Conservation (phyloP, 257 asterid species). For the Solanum rostratum region DNA sequence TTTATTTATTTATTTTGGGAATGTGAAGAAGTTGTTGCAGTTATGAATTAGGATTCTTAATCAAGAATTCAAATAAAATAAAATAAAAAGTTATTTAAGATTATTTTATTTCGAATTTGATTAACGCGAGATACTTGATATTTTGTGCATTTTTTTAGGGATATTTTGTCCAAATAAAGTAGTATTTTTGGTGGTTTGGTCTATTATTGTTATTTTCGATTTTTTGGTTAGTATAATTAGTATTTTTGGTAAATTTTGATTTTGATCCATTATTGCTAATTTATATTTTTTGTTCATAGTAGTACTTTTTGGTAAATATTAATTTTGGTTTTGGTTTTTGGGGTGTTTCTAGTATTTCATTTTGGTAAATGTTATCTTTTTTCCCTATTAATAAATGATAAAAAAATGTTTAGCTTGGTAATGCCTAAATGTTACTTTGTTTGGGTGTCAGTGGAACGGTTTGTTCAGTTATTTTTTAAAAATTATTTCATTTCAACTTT, state of each 20-base stretch:
- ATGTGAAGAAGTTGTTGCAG: neutral
- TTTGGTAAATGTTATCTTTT: neutral
- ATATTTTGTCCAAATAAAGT: neutral
- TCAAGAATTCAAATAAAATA: too few relatives aligned
- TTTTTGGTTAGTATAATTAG: too few relatives aligned
- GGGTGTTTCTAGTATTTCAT: neutral
- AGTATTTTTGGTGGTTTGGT: neutral
- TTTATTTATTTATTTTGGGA: neutral
- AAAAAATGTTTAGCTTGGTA: too few relatives aligned
- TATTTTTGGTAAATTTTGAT: too few relatives aligned
- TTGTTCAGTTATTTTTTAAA: too few relatives aligned
- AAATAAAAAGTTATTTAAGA: neutral
- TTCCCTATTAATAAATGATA: too few relatives aligned
- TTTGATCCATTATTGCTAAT: neutral
- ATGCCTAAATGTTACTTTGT: too few relatives aligned
- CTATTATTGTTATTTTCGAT: neutral
- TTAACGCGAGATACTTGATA: neutral
- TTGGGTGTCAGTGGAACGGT: too few relatives aligned
- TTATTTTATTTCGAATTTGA: neutral
- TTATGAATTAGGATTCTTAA: neutral
- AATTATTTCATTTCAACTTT: too few relatives aligned
- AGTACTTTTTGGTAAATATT: neutral
- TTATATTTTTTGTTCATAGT: neutral
- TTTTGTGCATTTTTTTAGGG: neutral
- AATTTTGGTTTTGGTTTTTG: neutral